These are phyloP conservation scores for Kitagawia praeruptora DNA, from an alignment of 129 eudicot species.

Conservation along the genomic window DNA sequence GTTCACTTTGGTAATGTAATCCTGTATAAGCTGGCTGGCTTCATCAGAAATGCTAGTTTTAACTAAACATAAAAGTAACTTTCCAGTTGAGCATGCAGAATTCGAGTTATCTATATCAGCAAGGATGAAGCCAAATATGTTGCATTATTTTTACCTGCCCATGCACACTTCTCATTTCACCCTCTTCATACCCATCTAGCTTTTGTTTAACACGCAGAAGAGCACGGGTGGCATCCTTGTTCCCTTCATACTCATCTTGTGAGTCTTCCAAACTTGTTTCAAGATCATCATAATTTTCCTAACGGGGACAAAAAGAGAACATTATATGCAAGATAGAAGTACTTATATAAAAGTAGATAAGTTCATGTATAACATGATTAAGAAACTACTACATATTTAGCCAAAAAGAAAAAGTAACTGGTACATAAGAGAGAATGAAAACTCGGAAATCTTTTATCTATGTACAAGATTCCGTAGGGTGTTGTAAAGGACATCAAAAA, in stretches of 20 bases:
- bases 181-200: constrained; percentile 98
- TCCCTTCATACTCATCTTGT: constrained; percentile 74
- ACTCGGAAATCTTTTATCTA: too few species aligned
- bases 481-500: not conserved
- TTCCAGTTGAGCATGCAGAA: not conserved
- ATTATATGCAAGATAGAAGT: not conserved
- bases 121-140: not conserved
- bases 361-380: not conserved
- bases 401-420: too few species aligned
- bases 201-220: constrained; percentile 95
- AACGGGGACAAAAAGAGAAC: constrained; percentile 11
- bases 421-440: too few species aligned
- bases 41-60: not conserved
- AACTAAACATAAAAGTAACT: not conserved
- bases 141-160: constrained; percentile 62
- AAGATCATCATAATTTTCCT: constrained; percentile 83
- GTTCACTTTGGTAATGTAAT: not conserved
- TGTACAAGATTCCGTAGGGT: not conserved
- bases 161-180: constrained; percentile 96
- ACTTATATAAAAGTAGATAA: not conserved
- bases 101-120: not conserved
- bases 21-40: not conserved
- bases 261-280: constrained; percentile 80
- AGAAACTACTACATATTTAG: too few species aligned
- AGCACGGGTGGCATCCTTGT: constrained; percentile 96